Evolutionary conservation across 202 grass and related monocot genomes (phyloP), one percentile per base, ranked within the genome.

Genomic region (Schoenoplectus tabernaemontani): DNA sequence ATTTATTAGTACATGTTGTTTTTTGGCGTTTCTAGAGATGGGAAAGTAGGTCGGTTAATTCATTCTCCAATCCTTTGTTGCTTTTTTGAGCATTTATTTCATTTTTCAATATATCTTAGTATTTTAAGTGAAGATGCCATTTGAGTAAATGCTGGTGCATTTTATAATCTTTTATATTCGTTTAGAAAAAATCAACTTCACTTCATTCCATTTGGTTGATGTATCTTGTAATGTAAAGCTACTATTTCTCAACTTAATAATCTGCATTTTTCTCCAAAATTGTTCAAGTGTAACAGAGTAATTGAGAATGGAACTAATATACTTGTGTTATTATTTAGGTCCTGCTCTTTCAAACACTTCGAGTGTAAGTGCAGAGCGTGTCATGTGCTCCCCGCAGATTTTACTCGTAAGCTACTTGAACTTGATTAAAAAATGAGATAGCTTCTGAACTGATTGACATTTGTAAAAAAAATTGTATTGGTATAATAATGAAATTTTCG

Each of bases 341-440:
- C 83, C 80, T 77, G 83, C 66, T 67, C 79, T 85, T 68, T 86
- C 84, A 81, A 88, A 66, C 81, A 87, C 81, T 42, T 86, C 79
- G 46, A 91, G 83, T 64, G 74, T 82, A 74, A 85, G 81, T 38
- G 85, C 88, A 43, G 86, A 92, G n/a, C 82, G 81, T 22, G 78
- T 68, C 54, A 77, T 83, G 84, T 91, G 74, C 50, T 78, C 85
- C 60, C 76, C 84, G 9, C 90, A 99, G 69, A 87, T 89, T 88
- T 75, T 84, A 81, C 79, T 82, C 7, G 96, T 95, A 88, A 84
- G 95, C 41, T 56, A 34, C 28, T 56, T 22, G 3, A 11, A 51
- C 47, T 56, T 58, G 38, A 43, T 37, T 57, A 1, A 47, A 71
- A 72, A 68, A 9, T 78, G 56, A 54, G 59, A 76, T 39, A 63